These are phyloP conservation scores for Thermoascus crustaceus DNA, from an alignment of 2,329 filamentous ascomycete genomes.

Conservation along the genomic window DNA sequence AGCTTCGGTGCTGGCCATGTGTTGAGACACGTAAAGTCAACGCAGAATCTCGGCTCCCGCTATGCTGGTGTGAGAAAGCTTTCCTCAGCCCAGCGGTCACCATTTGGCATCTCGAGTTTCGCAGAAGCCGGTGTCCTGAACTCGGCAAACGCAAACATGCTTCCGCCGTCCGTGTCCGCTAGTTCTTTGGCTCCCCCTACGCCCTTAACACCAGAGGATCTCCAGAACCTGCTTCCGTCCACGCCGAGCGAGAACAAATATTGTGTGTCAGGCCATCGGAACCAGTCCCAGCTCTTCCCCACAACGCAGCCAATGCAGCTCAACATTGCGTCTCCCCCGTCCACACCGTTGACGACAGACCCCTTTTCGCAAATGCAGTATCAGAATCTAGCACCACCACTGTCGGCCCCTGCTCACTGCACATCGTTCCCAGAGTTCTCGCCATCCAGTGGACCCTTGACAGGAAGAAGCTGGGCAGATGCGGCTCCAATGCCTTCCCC, in stretches of 20 bases:
- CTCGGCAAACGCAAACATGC: conserved; percentile 25
- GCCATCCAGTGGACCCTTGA: conserved; percentile 28
- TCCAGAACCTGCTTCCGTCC: conserved; percentile 33
- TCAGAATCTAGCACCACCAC: conserved; percentile 28
- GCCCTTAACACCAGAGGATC: conserved; percentile 35
- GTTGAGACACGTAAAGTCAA: conserved; percentile 40
- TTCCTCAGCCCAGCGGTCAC: conserved; percentile 39
- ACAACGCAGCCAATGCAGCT: conserved; percentile 33
- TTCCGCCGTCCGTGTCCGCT: conserved; percentile 27
- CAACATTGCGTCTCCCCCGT: conserved; percentile 36
- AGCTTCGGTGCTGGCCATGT: conserved; percentile 27
- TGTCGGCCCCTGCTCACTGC: conserved; percentile 38
- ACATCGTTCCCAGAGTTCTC: conserved; percentile 36
- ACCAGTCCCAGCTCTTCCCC: conserved; percentile 26
- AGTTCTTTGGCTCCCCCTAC: conserved; percentile 34
- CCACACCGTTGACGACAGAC: conserved; percentile 33
- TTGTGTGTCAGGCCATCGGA: conserved; percentile 27
- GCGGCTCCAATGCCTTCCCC: conserved; percentile 33
- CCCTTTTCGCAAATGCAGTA: conserved; percentile 32
- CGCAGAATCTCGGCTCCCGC: conserved; percentile 36
- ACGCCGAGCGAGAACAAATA: conserved; percentile 32
- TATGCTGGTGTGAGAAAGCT: conserved; percentile 41
- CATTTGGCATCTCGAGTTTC: conserved; percentile 38
- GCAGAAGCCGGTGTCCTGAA: conserved; percentile 34
- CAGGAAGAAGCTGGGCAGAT: conserved; percentile 36